Evolutionary conservation across 768 basidiomycete genomes (phyloP), one percentile per base, ranked within the genome.

Genomic region (Amanita rubescens): DNA sequence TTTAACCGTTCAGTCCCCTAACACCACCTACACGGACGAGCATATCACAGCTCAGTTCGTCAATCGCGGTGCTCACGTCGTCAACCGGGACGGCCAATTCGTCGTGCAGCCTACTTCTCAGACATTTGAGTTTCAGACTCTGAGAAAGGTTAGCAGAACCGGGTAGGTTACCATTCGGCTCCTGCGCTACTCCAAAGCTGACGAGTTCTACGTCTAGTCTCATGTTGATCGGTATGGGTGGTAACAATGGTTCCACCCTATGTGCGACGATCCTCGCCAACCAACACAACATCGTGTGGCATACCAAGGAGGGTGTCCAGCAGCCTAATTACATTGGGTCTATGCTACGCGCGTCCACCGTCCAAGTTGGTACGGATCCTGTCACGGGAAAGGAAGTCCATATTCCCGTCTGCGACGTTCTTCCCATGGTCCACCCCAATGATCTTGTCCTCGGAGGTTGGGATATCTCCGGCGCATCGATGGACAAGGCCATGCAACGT

Each of bases 241-340:
- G 96, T 49, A 99, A 99, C 80, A 99, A 99, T 65, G 96, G 95
- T 49, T 80, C 88, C 45, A 98, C 95, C 24, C 79, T 98, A 45
- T 86, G 84, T 58, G 94, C 96, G 11, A 96, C 94, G 57, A 84
- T 97, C 67, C 81, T 96, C 61, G 96, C 96, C 62, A 98, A 98
- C 78, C 85, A 84, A 60, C 88, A 98, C 76, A 84, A 89, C 69
- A 92, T 98, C 69, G 71, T 78, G 55, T 99, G 95, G 96, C 81
- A 83, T 71, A 98, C 94, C 71, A 97, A 96, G 78, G 72, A 77
- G 32, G 94, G 95, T 47, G 62, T 88, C 56, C 90, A 95, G 72
- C 87, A 85, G 66, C 96, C 96, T 65, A 97, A 99, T 75, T 97
- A 97, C 75, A 92, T 97, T 60, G 95, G 94, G 47, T 97, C 95